Evolutionary conservation across 2,329 filamentous ascomycete species (phyloP), one percentile per base, ranked within the genome.

Genomic region (Trichoderma sp.): DNA sequence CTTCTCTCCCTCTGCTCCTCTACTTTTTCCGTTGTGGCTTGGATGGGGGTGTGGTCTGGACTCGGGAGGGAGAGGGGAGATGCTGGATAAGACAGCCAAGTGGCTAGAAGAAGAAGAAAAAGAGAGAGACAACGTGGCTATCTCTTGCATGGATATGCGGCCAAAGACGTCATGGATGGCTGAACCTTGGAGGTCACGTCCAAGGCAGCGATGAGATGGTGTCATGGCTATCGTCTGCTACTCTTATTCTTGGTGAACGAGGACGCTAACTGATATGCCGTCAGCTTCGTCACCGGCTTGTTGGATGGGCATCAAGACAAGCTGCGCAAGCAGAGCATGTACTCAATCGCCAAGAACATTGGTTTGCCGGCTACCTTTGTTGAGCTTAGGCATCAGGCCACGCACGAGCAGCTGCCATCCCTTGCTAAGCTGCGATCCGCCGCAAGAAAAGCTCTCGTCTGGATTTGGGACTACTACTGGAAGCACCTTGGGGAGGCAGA

Each of bases 381-480:
- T 64, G 93, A 97, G 81, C 83, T 96, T 68, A 87, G 94, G 54
- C 94, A 97, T 77, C 92, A 96, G 80, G 92, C 92, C 52, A 96
- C 93, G 48, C 94, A 98, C 77, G 92, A 96, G 78, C 91, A 93
- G 76, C 82, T 97, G 67, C 94, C 94, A 0, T 89, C 90, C 1
- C 82, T 97, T 64, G 84, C 86, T 12, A 89, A 92, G 70, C 82
- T 97, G 70, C 87, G 92, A 63, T 84, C 84, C 39, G 91, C 91
- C 1, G 87, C 90, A 1, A 80, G 84, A 70, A 87, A 90, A 73
- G 92, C 91, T 1, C 82, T 97, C 70, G 82, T 84, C 53, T 97
- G 94, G 94, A 89, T 97, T 61, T 97, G 92, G 92, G 85, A 89
- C 64, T 92, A 92, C 77, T 97, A 97, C 81, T 98, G 94, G 94